A percentile compares a stretch with the other conserved stretches of the same genome.
Conservation (phyloP, 305 asterid genomes). For the Plantago coronopus region DNA sequence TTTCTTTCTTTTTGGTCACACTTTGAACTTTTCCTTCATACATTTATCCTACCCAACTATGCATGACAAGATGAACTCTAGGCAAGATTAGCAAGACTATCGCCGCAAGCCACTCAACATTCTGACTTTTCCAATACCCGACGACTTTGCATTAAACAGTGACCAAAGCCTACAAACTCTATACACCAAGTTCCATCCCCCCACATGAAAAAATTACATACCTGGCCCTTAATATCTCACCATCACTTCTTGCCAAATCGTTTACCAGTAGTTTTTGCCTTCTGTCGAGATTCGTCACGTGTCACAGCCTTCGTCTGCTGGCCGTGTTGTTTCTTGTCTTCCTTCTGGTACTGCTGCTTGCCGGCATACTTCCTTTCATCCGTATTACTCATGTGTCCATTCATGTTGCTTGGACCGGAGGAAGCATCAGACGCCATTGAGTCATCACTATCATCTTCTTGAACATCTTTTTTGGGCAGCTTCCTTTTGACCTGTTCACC, state of each 20-base stretch:
- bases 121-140: conserved; percentile 10
- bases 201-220: conserved; percentile 22
- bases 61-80: conserved; percentile 1
- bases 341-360: conserved; percentile 27
- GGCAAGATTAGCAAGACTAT: not conserved
- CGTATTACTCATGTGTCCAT: conserved; percentile 32
- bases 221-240: conserved; percentile 6
- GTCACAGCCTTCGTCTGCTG: conserved; percentile 32
- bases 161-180: conserved; percentile 28
- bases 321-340: conserved; percentile 30
- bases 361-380: conserved; percentile 27
- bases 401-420: conserved; percentile 54
- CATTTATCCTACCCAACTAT: not conserved
- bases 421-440: conserved; percentile 96
- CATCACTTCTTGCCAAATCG: conserved; percentile 33
- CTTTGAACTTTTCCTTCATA: not conserved
- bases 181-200: conserved; percentile 24
- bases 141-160: conserved; percentile 27
- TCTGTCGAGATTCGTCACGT: conserved; percentile 34
- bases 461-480: conserved; percentile 13
- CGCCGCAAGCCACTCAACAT: not conserved
- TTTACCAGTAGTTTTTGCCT: conserved; percentile 34
- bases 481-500: conserved; percentile 26
- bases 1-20: too few relatives aligned
- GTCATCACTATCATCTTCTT: conserved; percentile 59